Evolutionary conservation across 2,329 filamentous ascomycete species (phyloP), one percentile per base, ranked within the genome.

Genomic region (Colletotrichum sp.): DNA sequence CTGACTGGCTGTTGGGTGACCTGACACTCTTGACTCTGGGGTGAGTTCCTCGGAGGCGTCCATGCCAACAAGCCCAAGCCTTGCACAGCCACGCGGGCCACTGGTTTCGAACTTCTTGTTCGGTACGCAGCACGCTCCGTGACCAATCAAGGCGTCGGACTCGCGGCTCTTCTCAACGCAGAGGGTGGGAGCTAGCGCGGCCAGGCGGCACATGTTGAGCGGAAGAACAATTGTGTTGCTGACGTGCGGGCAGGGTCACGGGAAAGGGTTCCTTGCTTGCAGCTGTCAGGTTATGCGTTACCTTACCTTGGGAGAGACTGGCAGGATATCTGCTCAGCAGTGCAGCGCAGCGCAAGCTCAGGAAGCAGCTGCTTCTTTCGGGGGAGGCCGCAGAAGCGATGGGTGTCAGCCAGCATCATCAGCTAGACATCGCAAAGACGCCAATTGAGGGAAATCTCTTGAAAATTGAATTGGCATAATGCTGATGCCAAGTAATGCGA

Each of bases 11-110:
- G 30, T 63, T 21, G 28, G n/a, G 6, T 28, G 60, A 15, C 24
- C 30, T 21, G 60, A 64, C 21, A 32, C 21, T 64, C 62, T 44
- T 13, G 21, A 55, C 52, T 21, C 10, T 21, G 32, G 32, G 59
- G 44, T 18, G 13, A 57, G 24, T 15, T 55, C 68, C 44, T 30
- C 21, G 28, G 44, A 44, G 32, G 10, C 63, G 26, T 52, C 28
- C 67, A 44, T 52, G 21, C 60, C 44, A 52, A 52, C 44, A 52
- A 52, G 44, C 28, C 68, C 60, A 72, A 75, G 63, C 63, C 69
- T 72, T 63, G 72, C 72, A 75, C 69, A 75, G 72, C 69, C 72
- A 75, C 69, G 39, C 72, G 62, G 72, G 55, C 32, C 57, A 44
- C 21, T 57, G 26, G 52, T 60, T 71, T 75, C 49, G 32, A 75